A percentile compares a stretch with the other conserved stretches of the same genome.
phyloP scores from a whole-genome alignment of 1,284 basidiomycete species.

The Moesziomyces antarcticus region DNA sequence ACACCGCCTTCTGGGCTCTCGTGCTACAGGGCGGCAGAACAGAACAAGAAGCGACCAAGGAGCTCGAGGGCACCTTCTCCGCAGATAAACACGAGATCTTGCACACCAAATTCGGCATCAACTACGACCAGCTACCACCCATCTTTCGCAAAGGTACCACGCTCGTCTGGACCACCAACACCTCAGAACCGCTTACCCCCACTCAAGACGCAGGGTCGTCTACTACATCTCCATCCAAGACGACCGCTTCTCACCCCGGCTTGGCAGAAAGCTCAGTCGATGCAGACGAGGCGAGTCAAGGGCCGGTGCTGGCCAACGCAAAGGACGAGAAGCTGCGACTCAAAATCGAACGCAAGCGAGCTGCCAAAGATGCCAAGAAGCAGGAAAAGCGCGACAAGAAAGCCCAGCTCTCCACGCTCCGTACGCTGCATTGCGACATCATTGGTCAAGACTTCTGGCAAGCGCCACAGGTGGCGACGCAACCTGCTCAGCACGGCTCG shows the following conservation, averaged over 20 bases:
- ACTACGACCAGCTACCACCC: conserved; percentile 82
- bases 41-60: conserved; percentile 82
- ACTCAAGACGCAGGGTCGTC: neutral
- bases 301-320: conserved; percentile 15
- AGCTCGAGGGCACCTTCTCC: conserved; percentile 81
- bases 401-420: conserved; percentile 29
- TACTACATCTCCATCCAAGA: neutral
- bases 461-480: neutral
- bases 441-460: conserved; percentile 63
- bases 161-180: conserved; percentile 73
- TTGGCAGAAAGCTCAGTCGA: neutral
- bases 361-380: conserved; percentile 27
- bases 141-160: conserved; percentile 88
- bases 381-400: conserved; percentile 40
- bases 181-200: neutral
- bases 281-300: neutral
- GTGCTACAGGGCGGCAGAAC: conserved; percentile 81
- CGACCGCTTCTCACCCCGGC: neutral
- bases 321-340: conserved; percentile 35
- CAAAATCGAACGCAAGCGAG: conserved; percentile 21
- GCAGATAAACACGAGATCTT: conserved; percentile 91
- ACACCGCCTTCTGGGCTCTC: conserved; percentile 94
- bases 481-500: neutral
- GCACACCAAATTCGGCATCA: conserved; percentile 82
- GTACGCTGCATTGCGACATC: conserved; percentile 65